Conservation (phyloP, 805 yeast species). For the Ogataea sp. region DNA sequence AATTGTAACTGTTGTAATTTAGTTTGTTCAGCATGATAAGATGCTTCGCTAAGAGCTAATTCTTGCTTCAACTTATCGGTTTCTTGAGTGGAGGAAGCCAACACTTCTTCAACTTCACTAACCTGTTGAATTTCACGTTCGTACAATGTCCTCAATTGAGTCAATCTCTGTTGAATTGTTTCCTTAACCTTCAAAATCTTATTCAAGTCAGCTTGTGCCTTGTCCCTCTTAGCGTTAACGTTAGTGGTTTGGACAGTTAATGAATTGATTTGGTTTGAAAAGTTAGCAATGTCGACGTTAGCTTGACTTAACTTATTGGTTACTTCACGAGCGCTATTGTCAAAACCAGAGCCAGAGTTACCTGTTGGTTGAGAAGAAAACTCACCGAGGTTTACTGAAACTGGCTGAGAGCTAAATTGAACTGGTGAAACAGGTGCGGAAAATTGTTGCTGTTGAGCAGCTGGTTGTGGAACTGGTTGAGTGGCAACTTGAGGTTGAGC, state of each 20-base stretch:
- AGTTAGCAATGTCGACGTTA: conserved; percentile 77
- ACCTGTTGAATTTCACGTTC: conserved; percentile 75
- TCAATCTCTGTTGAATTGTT: conserved; percentile 66
- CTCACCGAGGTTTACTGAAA: conserved; percentile 6
- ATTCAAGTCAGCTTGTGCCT: conserved; percentile 73
- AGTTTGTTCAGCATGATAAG: conserved; percentile 58
- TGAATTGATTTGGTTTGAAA: conserved; percentile 77
- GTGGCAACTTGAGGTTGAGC: conserved; percentile 1
- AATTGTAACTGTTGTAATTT: conserved; percentile 54
- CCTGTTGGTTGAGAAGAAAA: conserved; percentile 8
- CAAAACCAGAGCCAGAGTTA: conserved; percentile 35
- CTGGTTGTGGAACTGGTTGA: neutral
- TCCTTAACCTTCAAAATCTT: conserved; percentile 57
- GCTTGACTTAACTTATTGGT: conserved; percentile 69
- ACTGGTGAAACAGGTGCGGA: neutral
- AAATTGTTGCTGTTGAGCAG: neutral
- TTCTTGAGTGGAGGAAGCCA: conserved; percentile 55
- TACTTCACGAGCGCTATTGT: conserved; percentile 46
- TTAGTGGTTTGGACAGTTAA: conserved; percentile 66
- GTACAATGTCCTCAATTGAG: conserved; percentile 58
- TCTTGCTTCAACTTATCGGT: conserved; percentile 65
- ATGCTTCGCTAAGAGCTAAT: conserved; percentile 71
- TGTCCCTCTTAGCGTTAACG: conserved; percentile 59
- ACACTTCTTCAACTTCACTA: conserved; percentile 56
- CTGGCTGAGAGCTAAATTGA: conserved; percentile 9